These are phyloP conservation scores for Boletus eberwhitei DNA, from an alignment of 768 basidiomycete genomes.

Conservation along the genomic window DNA sequence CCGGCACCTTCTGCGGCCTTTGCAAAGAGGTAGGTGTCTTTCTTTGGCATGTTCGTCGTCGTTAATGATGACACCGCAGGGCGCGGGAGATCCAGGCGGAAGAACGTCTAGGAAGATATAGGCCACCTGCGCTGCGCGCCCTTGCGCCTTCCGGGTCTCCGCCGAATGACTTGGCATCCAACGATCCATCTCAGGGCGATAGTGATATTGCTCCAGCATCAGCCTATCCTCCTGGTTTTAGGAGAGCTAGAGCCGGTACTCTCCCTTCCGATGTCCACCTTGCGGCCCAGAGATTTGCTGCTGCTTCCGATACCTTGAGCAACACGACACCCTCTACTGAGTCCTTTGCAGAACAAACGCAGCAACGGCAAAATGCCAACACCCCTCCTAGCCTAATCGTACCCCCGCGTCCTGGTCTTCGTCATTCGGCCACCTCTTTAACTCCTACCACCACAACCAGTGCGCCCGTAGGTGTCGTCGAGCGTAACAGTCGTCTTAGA, in stretches of 20 bases:
- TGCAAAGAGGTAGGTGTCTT: constrained; percentile 68
- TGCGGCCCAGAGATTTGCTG: constrained; percentile 78
- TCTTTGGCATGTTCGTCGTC: constrained; percentile 10
- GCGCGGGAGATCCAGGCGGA: constrained; percentile 84
- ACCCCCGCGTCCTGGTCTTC: constrained; percentile 62
- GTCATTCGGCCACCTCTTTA: constrained; percentile 72
- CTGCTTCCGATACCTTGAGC: constrained; percentile 56
- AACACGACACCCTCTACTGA: constrained; percentile 49
- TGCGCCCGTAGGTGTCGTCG: constrained; percentile 34
- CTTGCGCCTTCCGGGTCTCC: constrained; percentile 69
- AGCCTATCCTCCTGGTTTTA: constrained; percentile 82
- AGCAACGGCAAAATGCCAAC: constrained; percentile 36
- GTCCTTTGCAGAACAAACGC: constrained; percentile 46
- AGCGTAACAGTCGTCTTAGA: constrained; percentile 79
- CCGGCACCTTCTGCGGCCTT: constrained; percentile 87
- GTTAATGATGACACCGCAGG: constrained; percentile 39
- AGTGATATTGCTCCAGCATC: constrained; percentile 59
- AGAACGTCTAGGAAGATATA: constrained; percentile 68
- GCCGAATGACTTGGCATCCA: constrained; percentile 62
- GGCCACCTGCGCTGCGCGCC: constrained; percentile 74
- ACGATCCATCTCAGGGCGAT: constrained; percentile 57
- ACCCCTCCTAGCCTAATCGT: constrained; percentile 39
- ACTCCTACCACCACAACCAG: constrained; percentile 48
- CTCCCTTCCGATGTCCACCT: constrained; percentile 93
- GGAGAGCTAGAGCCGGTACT: constrained; percentile 96